A percentile compares a stretch with the other conserved stretches of the same genome.
Conservation (phyloP, 2,329 filamentous ascomycete genomes). For the Fusarium torreyae region DNA sequence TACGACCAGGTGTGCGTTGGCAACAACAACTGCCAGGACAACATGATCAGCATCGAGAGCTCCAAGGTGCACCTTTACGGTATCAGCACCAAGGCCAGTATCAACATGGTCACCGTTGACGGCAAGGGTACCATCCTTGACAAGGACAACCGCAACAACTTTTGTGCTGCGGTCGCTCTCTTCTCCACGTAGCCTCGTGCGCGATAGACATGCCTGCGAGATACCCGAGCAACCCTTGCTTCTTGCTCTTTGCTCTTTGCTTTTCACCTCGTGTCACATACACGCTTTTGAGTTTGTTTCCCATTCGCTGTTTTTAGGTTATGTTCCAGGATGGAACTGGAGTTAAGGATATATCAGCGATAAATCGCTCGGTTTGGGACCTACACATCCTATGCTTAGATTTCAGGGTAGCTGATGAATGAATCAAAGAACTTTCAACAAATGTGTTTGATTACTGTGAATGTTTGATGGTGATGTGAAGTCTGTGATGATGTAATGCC, state of each 20-base stretch:
- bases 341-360: slow-evolving; percentile 44
- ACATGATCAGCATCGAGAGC: slow-evolving; percentile 82
- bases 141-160: slow-evolving; percentile 75
- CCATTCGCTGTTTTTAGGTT: slow-evolving; percentile 37
- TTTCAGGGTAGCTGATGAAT: slow-evolving; percentile 32
- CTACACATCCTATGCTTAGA: slow-evolving; percentile 15
- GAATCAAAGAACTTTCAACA: slow-evolving; percentile 28
- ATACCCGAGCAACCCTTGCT: slow-evolving; percentile 22
- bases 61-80: slow-evolving; percentile 77
- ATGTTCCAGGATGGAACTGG: slow-evolving; percentile 36
- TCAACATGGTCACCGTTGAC: slow-evolving; percentile 79
- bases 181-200: slow-evolving; percentile 43
- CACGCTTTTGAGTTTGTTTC: slow-evolving; percentile 38
- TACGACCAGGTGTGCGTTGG: slow-evolving; percentile 80
- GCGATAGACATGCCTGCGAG: slow-evolving; percentile 13
- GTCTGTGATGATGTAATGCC: too few species aligned
- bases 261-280: slow-evolving; percentile 12
- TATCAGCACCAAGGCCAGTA: slow-evolving; percentile 80
- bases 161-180: slow-evolving; percentile 72
- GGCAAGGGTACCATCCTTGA: slow-evolving; percentile 69
- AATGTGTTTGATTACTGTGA: not conserved
- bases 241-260: slow-evolving; percentile 13
- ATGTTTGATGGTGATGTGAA: not conserved
- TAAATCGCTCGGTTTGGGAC: slow-evolving; percentile 23
- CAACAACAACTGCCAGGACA: slow-evolving; percentile 79